Evolutionary conservation across 495 filamentous ascomycete genomes (phyloP), one percentile per base, ranked within the genome.

Genomic region (Tuber indicum): DNA sequence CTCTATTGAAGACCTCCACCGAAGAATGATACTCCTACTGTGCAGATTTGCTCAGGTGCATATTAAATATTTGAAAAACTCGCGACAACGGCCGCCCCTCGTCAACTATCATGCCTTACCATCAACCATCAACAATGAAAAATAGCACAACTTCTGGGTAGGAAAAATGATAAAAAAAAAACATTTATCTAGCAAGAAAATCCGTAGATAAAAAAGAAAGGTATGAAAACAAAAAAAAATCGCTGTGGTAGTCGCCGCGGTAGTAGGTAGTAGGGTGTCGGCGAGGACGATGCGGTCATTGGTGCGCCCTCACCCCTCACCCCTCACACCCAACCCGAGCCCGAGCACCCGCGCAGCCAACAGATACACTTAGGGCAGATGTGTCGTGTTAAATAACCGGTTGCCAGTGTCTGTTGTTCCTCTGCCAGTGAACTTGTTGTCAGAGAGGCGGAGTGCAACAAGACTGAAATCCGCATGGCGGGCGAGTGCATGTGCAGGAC

Each of bases 401-500:
- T 90, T 87, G 0, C 89, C 88, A 6, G 89, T 91, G 75, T 91
- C 89, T 8, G 87, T 91, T 9, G 52, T 81, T 1, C 88, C 86
- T 23, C 74, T 86, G 1, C 90, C 89, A 2, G 78, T 87, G 76
- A 86, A 91, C 79, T 87, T 87, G 74, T 89, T 91, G 0, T 87
- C 81, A 0, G 90, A 91, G 1, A 87, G 32, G 3, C 89, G 86
- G 72, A 91, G 84, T 4, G 88, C 84, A 47, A 91, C 84, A 74
- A 92, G 58, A 23, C 75, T 84, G 43, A 89, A 78, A 1, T 76
- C 76, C 26, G 71, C 36, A 52, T 82, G 46, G 71, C 76, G 75
- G 19, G 79, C 80, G 14, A 88, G 81, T 21, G 45, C 42, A 62
- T 80, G 75, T 21, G 83, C 81, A 66, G 84, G 80, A 49, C 82